A percentile compares a stretch with the other conserved stretches of the same genome.
These are phyloP conservation scores for Diaporthe sp. DNA, from an alignment of 2,329 filamentous ascomycete genomes.

Conservation along the genomic window DNA sequence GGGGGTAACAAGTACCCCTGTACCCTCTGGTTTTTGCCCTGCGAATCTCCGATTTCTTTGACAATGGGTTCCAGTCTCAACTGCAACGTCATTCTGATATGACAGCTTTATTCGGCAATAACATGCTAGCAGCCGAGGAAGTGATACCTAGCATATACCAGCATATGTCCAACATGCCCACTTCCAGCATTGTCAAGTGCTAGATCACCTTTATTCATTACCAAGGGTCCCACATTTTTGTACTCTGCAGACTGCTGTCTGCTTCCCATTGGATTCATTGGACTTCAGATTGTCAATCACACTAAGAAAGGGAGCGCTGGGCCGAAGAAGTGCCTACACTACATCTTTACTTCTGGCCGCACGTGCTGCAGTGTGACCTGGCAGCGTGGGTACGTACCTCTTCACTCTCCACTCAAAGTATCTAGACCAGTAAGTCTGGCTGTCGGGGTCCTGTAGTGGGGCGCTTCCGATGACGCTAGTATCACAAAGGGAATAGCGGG, in stretches of 20 bases:
- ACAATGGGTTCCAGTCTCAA: too few species aligned
- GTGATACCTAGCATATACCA: not conserved
- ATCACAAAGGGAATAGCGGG: conserved; percentile 4
- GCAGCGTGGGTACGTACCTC: not conserved
- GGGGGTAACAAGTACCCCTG: too few species aligned
- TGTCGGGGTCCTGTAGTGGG: conserved; percentile 22
- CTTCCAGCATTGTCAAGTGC: not conserved
- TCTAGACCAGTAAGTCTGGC: not conserved
- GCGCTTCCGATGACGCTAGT: conserved; percentile 21
- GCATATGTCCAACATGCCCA: not conserved
- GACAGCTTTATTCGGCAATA: not conserved
- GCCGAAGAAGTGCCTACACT: not conserved
- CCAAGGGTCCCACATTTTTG: not conserved
- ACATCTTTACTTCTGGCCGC: not conserved
- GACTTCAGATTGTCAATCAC: not conserved
- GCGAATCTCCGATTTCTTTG: too few species aligned
- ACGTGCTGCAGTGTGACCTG: conserved; percentile 9
- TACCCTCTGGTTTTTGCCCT: too few species aligned
- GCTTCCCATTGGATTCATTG: not conserved
- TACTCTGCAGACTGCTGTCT: not conserved
- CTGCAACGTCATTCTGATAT: too few species aligned
- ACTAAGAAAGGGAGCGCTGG: not conserved
- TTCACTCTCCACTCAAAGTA: not conserved
- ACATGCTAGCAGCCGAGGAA: not conserved
- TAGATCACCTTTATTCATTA: too few species aligned